A percentile compares a stretch with the other conserved stretches of the same genome.
These are phyloP conservation scores for Fraxinus greggii DNA, from an alignment of 305 asterid genomes.

Conservation along the genomic window DNA sequence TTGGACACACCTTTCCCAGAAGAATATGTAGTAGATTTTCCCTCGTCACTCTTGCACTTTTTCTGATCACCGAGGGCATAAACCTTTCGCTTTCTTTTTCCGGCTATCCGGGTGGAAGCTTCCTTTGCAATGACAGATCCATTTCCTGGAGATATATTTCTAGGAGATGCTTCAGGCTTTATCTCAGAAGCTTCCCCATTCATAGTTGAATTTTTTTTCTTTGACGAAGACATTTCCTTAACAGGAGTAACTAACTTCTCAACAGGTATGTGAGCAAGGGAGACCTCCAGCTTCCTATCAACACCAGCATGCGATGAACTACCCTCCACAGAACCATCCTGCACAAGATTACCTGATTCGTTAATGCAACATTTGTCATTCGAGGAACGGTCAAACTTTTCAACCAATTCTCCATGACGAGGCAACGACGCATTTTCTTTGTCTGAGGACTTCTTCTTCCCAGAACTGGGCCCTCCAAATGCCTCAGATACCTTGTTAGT, in stretches of 20 bases:
- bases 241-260: slow-evolving; percentile 40
- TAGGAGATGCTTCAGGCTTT: slow-evolving; percentile 35
- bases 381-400: slow-evolving; percentile 38
- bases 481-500: slow-evolving; percentile 43
- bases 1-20: slow-evolving; percentile 41
- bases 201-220: slow-evolving; percentile 37
- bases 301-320: slow-evolving; percentile 28
- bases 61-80: slow-evolving; percentile 33
- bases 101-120: slow-evolving; percentile 37
- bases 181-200: slow-evolving; percentile 40
- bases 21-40: slow-evolving; percentile 39
- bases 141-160: slow-evolving; percentile 37
- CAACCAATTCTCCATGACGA: slow-evolving; percentile 36
- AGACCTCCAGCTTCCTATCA: slow-evolving; percentile 27
- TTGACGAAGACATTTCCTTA: slow-evolving; percentile 44
- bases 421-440: slow-evolving; percentile 48
- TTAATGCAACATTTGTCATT: slow-evolving; percentile 30
- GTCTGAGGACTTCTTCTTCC: slow-evolving; percentile 50
- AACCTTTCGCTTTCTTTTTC: slow-evolving; percentile 54
- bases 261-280: slow-evolving; percentile 25
- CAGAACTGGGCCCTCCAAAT: slow-evolving; percentile 42
- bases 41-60: slow-evolving; percentile 46
- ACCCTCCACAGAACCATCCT: slow-evolving; percentile 49
- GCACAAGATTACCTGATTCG: slow-evolving; percentile 37
- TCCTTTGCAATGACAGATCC: slow-evolving; percentile 43